A percentile compares a stretch with the other conserved stretches of the same genome.
Evolutionary conservation across 2,329 filamentous ascomycete genomes (phyloP).

Genomic region (Hirsutella rhossiliensis): DNA sequence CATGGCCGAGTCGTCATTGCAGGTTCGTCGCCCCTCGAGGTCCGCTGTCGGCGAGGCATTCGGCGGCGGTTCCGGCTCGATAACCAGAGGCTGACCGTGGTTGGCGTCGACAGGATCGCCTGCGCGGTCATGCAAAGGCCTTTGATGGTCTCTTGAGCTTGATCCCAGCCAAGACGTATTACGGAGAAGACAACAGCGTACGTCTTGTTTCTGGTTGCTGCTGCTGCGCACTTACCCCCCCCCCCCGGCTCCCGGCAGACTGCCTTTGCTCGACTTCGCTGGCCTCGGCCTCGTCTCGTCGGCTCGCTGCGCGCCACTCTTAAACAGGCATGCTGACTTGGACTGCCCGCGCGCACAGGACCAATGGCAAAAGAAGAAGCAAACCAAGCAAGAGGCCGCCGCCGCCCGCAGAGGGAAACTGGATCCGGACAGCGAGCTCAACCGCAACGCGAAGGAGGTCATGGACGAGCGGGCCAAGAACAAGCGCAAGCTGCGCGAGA

Average conservation of each 20-base stretch:
- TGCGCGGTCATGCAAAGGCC: constrained; percentile 53
- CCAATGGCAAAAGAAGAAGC: constrained; percentile 90
- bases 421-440: constrained; percentile 72
- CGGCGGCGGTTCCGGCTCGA: too few species aligned
- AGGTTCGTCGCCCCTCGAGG: constrained; percentile 24
- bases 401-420: constrained; percentile 80
- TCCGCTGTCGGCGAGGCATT: too few species aligned
- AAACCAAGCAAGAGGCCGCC: constrained; percentile 79
- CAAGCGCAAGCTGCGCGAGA: constrained; percentile 67
- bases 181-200: constrained; percentile 75
- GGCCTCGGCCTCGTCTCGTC: not conserved
- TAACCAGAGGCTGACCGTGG: not conserved
- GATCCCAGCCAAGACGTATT: constrained; percentile 85
- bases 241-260: not conserved
- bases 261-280: not conserved
- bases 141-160: constrained; percentile 81
- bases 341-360: constrained; percentile 40
- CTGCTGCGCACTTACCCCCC: not conserved
- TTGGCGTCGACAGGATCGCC: constrained; percentile 33
- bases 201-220: constrained; percentile 21
- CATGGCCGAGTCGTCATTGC: constrained; percentile 33
- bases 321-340: not conserved
- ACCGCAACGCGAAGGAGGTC: constrained; percentile 78
- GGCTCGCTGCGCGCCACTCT: not conserved
- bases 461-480: constrained; percentile 69